A percentile compares a stretch with the other conserved stretches of the same genome.
These are phyloP conservation scores for Jacaranda copaia DNA, from an alignment of 257 asterid species.

Conservation along the genomic window DNA sequence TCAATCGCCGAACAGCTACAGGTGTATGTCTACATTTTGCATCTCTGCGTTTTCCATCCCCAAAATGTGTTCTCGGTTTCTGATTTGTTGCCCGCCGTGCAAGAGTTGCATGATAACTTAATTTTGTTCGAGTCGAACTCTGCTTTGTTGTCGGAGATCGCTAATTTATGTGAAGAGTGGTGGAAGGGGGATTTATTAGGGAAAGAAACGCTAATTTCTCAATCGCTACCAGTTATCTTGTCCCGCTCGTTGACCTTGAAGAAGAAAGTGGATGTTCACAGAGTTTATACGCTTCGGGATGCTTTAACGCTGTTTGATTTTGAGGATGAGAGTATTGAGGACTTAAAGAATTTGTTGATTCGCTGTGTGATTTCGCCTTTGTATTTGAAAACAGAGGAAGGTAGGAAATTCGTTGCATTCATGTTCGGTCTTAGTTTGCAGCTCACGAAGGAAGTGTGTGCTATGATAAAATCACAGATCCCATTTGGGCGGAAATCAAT, in stretches of 20 bases:
- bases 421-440: conserved; percentile 75
- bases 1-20: conserved; percentile 56
- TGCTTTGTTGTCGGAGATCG: conserved; percentile 70
- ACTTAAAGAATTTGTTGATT: conserved; percentile 79
- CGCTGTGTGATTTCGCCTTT: conserved; percentile 88
- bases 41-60: conserved; percentile 71
- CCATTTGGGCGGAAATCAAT: conserved; percentile 86
- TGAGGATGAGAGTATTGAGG: conserved; percentile 97
- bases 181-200: conserved; percentile 82
- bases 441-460: conserved; percentile 82
- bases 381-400: conserved; percentile 91
- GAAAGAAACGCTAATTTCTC: conserved; percentile 82
- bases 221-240: conserved; percentile 75
- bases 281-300: conserved; percentile 76
- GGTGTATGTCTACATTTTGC: conserved; percentile 60
- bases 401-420: conserved; percentile 79
- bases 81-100: conserved; percentile 69
- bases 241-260: conserved; percentile 82
- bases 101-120: conserved; percentile 77
- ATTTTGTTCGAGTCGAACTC: conserved; percentile 73
- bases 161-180: conserved; percentile 92
- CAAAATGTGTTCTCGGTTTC: conserved; percentile 50
- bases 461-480: conserved; percentile 89
- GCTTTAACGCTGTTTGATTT: conserved; percentile 87
- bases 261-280: conserved; percentile 89